Conservation (phyloP, 257 asterid species). For the Pogostemon cablin region DNA sequence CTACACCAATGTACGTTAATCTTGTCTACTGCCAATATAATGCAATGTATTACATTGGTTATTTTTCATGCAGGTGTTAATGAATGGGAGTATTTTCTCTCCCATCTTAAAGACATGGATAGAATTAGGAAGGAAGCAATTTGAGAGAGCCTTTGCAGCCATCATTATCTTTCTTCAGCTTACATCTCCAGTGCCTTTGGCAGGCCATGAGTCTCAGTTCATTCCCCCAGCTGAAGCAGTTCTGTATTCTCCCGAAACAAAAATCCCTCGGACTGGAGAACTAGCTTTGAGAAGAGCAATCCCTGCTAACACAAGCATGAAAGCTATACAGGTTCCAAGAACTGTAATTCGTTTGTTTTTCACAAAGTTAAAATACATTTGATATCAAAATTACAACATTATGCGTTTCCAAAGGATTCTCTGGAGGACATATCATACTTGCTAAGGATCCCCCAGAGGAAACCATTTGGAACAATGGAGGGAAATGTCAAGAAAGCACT, state of each 20-base stretch:
- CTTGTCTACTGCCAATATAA: not conserved
- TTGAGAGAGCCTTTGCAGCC: conserved; percentile 55
- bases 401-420: conserved; percentile 62
- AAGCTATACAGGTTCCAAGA: conserved; percentile 76
- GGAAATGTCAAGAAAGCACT: conserved; percentile 92
- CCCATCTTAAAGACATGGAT: conserved; percentile 34
- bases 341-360: conserved; percentile 11
- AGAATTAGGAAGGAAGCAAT: conserved; percentile 49
- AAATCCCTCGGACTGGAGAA: conserved; percentile 95
- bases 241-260: conserved; percentile 94
- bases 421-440: conserved; percentile 93
- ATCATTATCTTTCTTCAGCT: conserved; percentile 62
- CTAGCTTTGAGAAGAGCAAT: conserved; percentile 95
- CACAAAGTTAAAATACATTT: not conserved
- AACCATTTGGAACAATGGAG: conserved; percentile 98
- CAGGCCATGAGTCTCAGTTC: conserved; percentile 44
- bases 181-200: conserved; percentile 63
- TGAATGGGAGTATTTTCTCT: conserved; percentile 32
- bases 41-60: conserved; percentile 31
- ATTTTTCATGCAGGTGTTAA: conserved; percentile 57
- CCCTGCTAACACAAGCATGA: conserved; percentile 95
- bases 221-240: conserved; percentile 84
- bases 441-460: conserved; percentile 96
- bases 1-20: not conserved
- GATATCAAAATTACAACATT: conserved; percentile 1